Conservation (phyloP, 768 basidiomycete genomes). For the Cystofilobasidium bisporidii region DNA sequence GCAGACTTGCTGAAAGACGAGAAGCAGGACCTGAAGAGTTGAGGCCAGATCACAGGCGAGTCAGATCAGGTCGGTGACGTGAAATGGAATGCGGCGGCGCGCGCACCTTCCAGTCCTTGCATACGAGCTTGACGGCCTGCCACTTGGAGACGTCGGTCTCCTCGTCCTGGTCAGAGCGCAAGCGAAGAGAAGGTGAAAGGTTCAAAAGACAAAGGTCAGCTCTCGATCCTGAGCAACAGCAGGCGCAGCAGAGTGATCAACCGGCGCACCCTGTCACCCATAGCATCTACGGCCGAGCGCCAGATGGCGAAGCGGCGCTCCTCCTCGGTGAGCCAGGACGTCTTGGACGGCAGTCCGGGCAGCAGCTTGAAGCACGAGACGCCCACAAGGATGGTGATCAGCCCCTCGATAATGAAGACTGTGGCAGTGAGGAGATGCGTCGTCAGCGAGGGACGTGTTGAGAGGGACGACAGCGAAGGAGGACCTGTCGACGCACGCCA, state of each 20-base stretch:
- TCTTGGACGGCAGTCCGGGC: constrained; percentile 37
- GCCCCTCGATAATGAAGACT: constrained; percentile 13
- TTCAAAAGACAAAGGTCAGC: too few species aligned
- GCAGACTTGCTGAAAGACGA: background rate
- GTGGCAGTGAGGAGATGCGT: background rate
- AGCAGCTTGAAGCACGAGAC: constrained; percentile 34
- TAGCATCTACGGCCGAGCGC: constrained; percentile 1
- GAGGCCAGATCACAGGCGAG: too few species aligned
- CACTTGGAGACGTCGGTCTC: constrained; percentile 1
- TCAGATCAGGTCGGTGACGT: too few species aligned
- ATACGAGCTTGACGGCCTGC: background rate
- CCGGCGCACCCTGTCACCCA: background rate
- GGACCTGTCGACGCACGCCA: constrained; percentile 29
- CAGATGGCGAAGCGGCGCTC: constrained; percentile 35
- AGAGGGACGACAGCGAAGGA: too few species aligned
- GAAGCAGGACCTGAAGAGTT: constrained; percentile 32
- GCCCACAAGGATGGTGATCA: constrained; percentile 17
- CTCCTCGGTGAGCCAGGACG: constrained; percentile 33
- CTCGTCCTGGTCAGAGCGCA: background rate
- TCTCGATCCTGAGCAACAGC: too few species aligned
- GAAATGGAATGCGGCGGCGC: too few species aligned
- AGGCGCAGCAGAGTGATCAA: background rate
- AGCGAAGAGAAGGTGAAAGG: background rate
- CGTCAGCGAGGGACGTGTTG: too few species aligned
- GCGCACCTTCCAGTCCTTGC: too few species aligned